Percentiles rank a stretch among this genome's conserved stretches.
Conservation (phyloP, 179 eudicot genomes). For the Pouteria campechiana region DNA sequence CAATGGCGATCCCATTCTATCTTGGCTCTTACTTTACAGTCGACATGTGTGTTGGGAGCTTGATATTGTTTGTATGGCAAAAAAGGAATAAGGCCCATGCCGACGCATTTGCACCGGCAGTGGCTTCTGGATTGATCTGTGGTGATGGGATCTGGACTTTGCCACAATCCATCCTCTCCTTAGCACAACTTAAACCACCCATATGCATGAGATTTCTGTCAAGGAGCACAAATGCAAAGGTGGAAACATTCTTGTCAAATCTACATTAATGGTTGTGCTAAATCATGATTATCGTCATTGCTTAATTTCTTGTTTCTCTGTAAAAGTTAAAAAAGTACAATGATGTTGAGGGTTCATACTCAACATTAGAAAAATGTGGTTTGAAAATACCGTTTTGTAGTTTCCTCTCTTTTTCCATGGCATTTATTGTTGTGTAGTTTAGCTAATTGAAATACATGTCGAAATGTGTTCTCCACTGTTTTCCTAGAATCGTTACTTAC, state of each 20-base stretch:
- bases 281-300: no score
- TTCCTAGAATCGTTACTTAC: no score
- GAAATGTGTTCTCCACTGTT: no score
- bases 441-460: no score
- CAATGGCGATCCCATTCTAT: slow-evolving; percentile 32
- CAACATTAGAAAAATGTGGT: no score
- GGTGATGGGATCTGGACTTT: slow-evolving; percentile 29
- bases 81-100: slow-evolving; percentile 14
- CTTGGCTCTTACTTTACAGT: slow-evolving; percentile 19
- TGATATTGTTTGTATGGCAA: slow-evolving; percentile 18
- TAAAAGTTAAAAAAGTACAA: no score
- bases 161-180: slow-evolving; percentile 16
- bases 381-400: no score
- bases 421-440: no score
- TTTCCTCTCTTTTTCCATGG: no score
- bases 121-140: slow-evolving; percentile 30
- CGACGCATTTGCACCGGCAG: slow-evolving; percentile 18
- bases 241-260: slow-evolving; percentile 3
- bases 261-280: no score
- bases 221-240: slow-evolving; percentile 3
- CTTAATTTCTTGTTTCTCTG: no score
- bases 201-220: slow-evolving; percentile 28
- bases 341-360: no score
- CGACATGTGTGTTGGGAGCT: slow-evolving; percentile 26
- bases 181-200: slow-evolving; percentile 15